Conservation (phyloP, 192 early-diverging fungal species). For the Linnemannia hyalina region DNA sequence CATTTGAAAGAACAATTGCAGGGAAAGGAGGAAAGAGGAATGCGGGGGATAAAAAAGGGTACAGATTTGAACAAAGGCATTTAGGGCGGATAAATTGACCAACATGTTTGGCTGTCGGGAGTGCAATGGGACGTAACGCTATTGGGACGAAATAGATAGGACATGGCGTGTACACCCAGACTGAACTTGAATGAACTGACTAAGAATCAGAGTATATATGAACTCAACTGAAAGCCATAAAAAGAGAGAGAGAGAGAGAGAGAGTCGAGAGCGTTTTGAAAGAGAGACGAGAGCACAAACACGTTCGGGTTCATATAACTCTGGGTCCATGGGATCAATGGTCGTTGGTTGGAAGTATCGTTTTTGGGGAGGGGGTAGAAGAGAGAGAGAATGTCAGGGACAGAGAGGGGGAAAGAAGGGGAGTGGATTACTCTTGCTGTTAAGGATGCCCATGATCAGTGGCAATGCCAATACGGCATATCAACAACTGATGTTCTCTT, state of each 20-base stretch:
- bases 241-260: conserved; percentile 3
- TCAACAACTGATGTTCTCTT: too few relatives aligned
- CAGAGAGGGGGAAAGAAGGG: too few relatives aligned
- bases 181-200: too few relatives aligned
- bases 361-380: background rate
- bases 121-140: background rate
- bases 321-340: background rate
- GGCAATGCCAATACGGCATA: too few relatives aligned
- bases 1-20: background rate
- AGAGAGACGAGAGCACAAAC: background rate
- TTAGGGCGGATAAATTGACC: background rate
- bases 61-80: background rate
- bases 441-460: too few relatives aligned
- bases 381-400: too few relatives aligned
- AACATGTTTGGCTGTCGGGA: background rate
- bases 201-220: too few relatives aligned
- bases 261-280: background rate
- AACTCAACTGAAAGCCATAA: background rate
- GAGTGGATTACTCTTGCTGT: too few relatives aligned
- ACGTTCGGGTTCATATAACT: background rate
- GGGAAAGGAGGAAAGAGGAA: background rate
- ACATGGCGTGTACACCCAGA: background rate
- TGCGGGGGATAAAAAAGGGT: conserved; percentile 9
- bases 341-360: background rate
- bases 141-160: background rate